These are phyloP conservation scores for Poterioochromonas sp. DNA, from an alignment of 352 stramenopile species.

Conservation along the genomic window DNA sequence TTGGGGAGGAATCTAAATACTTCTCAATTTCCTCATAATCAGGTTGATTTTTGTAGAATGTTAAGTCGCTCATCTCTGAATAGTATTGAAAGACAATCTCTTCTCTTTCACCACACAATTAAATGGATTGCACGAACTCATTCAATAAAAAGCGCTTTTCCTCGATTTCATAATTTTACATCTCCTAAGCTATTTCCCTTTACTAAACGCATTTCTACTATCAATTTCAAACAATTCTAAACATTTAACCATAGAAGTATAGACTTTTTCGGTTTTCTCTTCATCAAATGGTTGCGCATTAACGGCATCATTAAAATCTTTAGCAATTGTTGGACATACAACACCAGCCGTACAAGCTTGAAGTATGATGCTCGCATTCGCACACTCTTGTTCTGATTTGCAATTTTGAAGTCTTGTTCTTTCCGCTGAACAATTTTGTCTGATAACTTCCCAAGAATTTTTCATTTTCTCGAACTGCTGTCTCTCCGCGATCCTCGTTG, in stretches of 20 bases:
- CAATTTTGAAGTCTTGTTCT: neutral
- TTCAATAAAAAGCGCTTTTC: too few relatives aligned
- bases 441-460: neutral
- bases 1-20: neutral
- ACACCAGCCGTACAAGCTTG: neutral
- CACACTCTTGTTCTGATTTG: neutral
- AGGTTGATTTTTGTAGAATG: neutral
- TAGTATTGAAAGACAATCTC: neutral
- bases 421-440: neutral
- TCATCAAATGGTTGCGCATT: constrained; percentile 1
- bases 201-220: neutral
- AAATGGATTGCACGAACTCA: too few relatives aligned
- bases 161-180: too few relatives aligned
- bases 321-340: neutral
- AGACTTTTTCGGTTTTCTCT: neutral
- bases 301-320: neutral
- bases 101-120: too few relatives aligned
- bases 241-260: constrained; percentile 1
- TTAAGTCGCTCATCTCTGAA: neutral
- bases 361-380: neutral
- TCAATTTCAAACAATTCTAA: constrained; percentile 21
- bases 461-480: neutral
- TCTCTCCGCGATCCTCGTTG: neutral
- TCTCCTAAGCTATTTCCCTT: too few relatives aligned
- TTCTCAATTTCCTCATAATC: constrained; percentile 30